Evolutionary conservation across 2,329 filamentous ascomycete species (phyloP).

Genomic region (Coniella vitis): DNA sequence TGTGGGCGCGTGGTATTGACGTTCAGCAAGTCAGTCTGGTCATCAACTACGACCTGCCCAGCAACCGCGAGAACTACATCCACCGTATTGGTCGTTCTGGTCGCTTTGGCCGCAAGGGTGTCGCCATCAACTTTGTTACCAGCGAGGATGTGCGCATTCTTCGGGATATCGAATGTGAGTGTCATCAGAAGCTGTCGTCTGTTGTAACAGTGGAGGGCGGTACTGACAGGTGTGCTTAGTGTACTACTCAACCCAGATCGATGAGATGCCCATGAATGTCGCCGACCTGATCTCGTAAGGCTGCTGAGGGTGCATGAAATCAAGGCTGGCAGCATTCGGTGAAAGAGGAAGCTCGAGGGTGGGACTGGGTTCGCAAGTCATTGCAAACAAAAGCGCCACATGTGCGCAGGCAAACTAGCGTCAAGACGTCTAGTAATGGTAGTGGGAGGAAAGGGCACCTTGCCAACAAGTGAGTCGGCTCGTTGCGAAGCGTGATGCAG

Average conservation of each 20-base stretch:
- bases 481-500: not conserved
- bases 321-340: not conserved
- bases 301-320: not conserved
- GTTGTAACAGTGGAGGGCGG: not conserved
- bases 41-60: constrained; percentile 99
- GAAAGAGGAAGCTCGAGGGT: not conserved
- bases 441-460: constrained; percentile 16
- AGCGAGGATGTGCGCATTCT: constrained; percentile 99
- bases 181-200: not conserved
- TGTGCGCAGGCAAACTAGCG: not conserved
- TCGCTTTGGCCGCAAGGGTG: constrained; percentile 99
- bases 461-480: constrained; percentile 11
- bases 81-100: constrained; percentile 99
- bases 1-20: constrained; percentile 98
- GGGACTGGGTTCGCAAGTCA: not conserved
- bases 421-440: constrained; percentile 3
- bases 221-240: constrained; percentile 11
- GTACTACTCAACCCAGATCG: constrained; percentile 99
- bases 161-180: constrained; percentile 87
- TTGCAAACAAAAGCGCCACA: not conserved
- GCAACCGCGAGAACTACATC: constrained; percentile 99
- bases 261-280: constrained; percentile 99
- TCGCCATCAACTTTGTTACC: constrained; percentile 99
- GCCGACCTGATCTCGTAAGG: constrained; percentile 62
- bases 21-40: constrained; percentile 99